A percentile compares a stretch with the other conserved stretches of the same genome.
phyloP scores from a whole-genome alignment of 495 filamentous ascomycete species.

The Endocarpon pusillum region DNA sequence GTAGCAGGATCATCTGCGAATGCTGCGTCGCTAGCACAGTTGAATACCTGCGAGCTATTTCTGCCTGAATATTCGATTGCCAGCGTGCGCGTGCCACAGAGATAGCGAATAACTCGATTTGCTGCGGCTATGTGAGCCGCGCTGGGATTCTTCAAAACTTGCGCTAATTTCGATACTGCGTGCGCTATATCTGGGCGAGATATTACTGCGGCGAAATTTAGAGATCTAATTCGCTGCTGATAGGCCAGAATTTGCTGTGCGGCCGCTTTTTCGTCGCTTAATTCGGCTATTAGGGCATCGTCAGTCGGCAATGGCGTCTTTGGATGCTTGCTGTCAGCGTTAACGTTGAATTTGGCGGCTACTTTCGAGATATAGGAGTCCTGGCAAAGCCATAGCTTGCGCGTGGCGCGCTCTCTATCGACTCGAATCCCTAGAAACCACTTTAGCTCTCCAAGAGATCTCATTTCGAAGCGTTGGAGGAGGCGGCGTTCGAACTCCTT shows the following conservation, averaged over 20 bases:
- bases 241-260: constrained; percentile 2
- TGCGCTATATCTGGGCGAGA: too few relatives aligned
- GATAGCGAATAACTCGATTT: constrained; percentile 1
- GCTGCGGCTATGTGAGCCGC: constrained; percentile 2
- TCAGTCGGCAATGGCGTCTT: background rate
- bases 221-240: constrained; percentile 1
- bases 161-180: constrained; percentile 1
- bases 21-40: constrained; percentile 3
- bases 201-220: too few relatives aligned
- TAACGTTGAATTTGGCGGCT: background rate
- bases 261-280: constrained; percentile 2
- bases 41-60: background rate
- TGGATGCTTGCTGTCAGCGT: background rate
- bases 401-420: background rate
- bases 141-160: constrained; percentile 2
- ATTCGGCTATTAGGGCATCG: background rate
- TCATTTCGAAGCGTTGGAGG: background rate
- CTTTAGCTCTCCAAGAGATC: background rate
- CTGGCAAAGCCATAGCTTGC: constrained; percentile 2
- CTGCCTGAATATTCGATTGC: background rate
- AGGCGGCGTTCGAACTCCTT: background rate
- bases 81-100: background rate
- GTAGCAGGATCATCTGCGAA: constrained; percentile 4
- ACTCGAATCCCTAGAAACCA: background rate
- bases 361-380: background rate